Evolutionary conservation across 192 early-diverging fungal genomes (phyloP), one percentile per base, ranked within the genome.

Genomic region (Linnemannia exigua): DNA sequence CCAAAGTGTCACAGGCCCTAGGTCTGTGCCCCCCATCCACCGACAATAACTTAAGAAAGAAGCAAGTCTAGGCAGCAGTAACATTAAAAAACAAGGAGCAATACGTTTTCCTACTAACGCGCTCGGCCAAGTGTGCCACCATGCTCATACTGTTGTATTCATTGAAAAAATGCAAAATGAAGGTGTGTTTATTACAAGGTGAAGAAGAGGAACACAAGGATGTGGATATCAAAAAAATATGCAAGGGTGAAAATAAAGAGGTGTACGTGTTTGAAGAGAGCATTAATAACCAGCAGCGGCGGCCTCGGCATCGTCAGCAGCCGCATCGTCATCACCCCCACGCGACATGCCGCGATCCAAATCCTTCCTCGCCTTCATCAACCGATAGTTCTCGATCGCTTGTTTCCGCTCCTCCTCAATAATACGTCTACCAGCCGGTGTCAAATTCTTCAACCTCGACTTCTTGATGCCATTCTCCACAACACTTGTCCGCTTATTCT

Each of bases 331-430:
- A n/a, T 88, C 79, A 31, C 63, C 48, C 41, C 22, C 74, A 33
- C 67, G 68, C 58, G 52, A 58, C 52, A 8, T 25, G 28, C 38
- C 41, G 44, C 67, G 67, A 17, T 79, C 82, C 22, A 74, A 50
- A 37, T 82, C 78, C 54, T 78, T 86, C 73, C 91, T 85, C 2
- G 89, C 90, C 80, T 91, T 93, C 77, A 88, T 89, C 19, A 87
- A 75, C 46, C 92, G 77, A 51, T 93, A 93, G 36, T 80, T 68
- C 47, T 89, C 87, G 48, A 93, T 88, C 22, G 88, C 88, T 38
- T 88, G 79, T 70, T 88, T 89, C 22, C 92, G 90, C 68, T 93
- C 91, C 25, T 81, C 76, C n/a, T 92, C 91, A 25, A 93, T 76
- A 36, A 79, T 84, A 70, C 84, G 82, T 77, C 81, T 76, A 33